Evolutionary conservation across 441 rosid genomes (phyloP).

Genomic region (Aquilaria agallochum): DNA sequence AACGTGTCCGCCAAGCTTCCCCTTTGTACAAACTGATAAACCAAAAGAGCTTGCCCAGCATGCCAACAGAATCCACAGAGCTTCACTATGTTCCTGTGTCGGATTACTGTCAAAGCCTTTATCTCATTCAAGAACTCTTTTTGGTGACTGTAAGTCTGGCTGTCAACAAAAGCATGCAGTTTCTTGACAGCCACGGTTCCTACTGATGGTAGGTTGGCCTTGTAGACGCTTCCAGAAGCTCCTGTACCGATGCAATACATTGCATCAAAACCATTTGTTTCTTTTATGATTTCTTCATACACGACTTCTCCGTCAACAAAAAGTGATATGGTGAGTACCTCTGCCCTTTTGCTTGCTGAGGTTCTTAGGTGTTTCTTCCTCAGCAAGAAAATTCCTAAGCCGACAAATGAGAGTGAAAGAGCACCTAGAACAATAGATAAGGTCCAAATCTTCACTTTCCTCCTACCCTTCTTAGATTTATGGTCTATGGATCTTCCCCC

Average conservation of each 20-base stretch:
- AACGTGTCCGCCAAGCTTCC: conserved; percentile 22
- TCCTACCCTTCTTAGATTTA: too few relatives aligned
- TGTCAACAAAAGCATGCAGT: background rate
- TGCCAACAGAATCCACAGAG: conserved; percentile 32
- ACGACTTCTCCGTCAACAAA: background rate
- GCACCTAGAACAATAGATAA: too few relatives aligned
- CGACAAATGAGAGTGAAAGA: too few relatives aligned
- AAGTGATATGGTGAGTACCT: too few relatives aligned
- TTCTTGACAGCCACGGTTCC: conserved; percentile 16
- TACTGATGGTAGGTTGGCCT: conserved; percentile 3
- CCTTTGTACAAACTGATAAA: conserved; percentile 23
- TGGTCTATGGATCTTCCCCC: too few relatives aligned
- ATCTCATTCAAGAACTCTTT: conserved; percentile 23
- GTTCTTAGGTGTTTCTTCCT: too few relatives aligned
- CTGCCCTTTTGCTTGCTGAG: too few relatives aligned
- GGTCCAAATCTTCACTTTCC: too few relatives aligned
- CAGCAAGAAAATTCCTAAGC: too few relatives aligned
- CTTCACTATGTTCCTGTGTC: conserved; percentile 34
- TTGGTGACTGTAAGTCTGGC: background rate
- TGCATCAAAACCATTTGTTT: conserved; percentile 10
- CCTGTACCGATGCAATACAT: conserved; percentile 12
- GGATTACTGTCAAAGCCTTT: conserved; percentile 18
- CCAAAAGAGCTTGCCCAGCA: conserved; percentile 20
- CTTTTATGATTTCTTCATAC: conserved; percentile 9
- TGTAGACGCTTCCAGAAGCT: conserved; percentile 17